Base-by-base conservation (phyloP, 164 flowering plant genomes). In the Vitis rotundifolia region DNA sequence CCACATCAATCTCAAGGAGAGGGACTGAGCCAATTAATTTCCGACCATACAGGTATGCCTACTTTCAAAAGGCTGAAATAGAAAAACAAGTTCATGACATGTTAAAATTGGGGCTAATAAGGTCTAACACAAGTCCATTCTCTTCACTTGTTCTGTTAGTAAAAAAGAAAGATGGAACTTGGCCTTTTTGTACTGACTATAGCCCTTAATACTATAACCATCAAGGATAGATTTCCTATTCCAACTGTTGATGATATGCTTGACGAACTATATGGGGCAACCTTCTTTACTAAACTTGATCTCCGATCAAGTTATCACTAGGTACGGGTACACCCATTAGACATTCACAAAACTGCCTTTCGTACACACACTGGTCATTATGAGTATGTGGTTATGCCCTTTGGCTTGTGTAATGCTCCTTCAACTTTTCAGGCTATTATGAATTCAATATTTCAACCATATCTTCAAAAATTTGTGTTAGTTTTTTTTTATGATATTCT, bases 31-130 rank as follows among this genome's bases (percentile, higher is more conserved):
- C 63, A 8, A 31, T 67, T 22, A 67, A 67, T 22, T 61, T 68
- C 7, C n/a, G 62, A 11, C 76, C 76, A 9, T 73, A 75, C 16
- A n/a, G 68, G 7, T 71, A 76, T 26, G 48, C 72, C 9, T 22
- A 61, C 28, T 60, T 64, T 9, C 70, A 69, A 58, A 74, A 74
- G 28, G 44, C 56, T 8, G 54, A 69, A 52, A 67, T 76, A 12
- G 68, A 67, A 19, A 52, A 37, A 18, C 59, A 67, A 28, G 31
- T 49, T 10, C 28, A 7, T 1, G 64, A 66, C 0, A 71, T 75
- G 68, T 22, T 67, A 1, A 1, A 11, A 6, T 6, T 11, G 2
- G 64, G 75, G 0, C 18, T 71, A 0, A 71, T 71, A 0, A 48
- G 57, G 7, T 13, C 13, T 3, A 66, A 68, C 48, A 28, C 57